These are phyloP conservation scores for Mycena sp. DNA, from an alignment of 1,284 basidiomycete species.

Conservation along the genomic window DNA sequence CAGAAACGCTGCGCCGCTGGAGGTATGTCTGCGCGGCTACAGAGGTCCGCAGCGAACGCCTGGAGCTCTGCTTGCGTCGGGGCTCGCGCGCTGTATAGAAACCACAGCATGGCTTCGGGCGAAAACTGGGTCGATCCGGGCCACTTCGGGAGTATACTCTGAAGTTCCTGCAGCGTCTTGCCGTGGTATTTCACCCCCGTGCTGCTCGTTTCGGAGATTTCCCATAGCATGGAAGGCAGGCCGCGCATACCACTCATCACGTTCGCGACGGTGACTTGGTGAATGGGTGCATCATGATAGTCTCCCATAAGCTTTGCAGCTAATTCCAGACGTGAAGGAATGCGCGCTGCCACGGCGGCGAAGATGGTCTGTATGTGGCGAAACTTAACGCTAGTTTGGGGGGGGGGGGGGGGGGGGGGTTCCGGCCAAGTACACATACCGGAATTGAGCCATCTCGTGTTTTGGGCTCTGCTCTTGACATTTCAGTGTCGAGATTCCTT, in stretches of 20 bases:
- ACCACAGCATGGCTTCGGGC: conserved; percentile 95
- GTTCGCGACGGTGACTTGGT: conserved; percentile 7
- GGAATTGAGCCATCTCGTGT: too few species aligned
- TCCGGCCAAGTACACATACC: too few species aligned
- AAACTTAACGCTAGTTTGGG: too few species aligned
- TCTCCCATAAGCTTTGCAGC: conserved; percentile 5
- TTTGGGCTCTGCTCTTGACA: too few species aligned
- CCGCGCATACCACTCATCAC: conserved; percentile 82
- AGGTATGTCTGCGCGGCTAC: conserved; percentile 86
- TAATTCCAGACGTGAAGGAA: conserved; percentile 11
- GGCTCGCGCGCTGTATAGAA: conserved; percentile 91
- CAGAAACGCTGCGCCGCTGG: conserved; percentile 5
- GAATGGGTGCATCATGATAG: neutral
- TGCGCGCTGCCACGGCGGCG: conserved; percentile 1
- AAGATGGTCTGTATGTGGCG: too few species aligned
- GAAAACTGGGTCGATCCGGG: conserved; percentile 90
- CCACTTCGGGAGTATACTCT: conserved; percentile 86
- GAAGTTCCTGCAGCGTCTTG: conserved; percentile 90
- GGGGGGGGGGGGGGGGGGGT: too few species aligned
- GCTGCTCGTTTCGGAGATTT: conserved; percentile 92
- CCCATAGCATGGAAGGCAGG: conserved; percentile 89
- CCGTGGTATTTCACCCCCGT: conserved; percentile 96
- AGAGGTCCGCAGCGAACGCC: conserved; percentile 90
- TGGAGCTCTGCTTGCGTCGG: conserved; percentile 88
- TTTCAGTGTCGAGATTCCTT: too few species aligned